Evolutionary conservation across 768 basidiomycete genomes (phyloP).

Genomic region (Clavulina sp.): DNA sequence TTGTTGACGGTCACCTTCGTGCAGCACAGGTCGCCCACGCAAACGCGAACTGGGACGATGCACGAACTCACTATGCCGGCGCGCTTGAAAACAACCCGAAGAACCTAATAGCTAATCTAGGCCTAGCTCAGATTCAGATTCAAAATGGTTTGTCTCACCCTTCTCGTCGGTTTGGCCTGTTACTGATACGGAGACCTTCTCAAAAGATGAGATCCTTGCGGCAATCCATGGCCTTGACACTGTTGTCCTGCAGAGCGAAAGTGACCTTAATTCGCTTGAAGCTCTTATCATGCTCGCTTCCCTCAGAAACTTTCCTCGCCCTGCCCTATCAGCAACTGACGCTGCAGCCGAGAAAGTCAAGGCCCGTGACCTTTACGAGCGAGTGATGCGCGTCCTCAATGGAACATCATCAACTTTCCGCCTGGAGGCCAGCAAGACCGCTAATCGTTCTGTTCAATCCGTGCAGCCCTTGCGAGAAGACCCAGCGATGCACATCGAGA

Average conservation of each 20-base stretch:
- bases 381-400: constrained; percentile 47
- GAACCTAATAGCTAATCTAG: constrained; percentile 63
- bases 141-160: constrained; percentile 41
- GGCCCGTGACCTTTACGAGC: constrained; percentile 71
- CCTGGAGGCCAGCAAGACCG: not conserved
- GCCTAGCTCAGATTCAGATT: constrained; percentile 75
- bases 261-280: constrained; percentile 37
- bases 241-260: constrained; percentile 46
- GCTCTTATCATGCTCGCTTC: constrained; percentile 81
- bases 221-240: constrained; percentile 76
- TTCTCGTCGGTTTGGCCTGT: not conserved
- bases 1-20: constrained; percentile 74
- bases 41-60: constrained; percentile 42
- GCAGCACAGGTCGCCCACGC: constrained; percentile 69
- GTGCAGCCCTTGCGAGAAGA: constrained; percentile 28
- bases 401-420: not conserved
- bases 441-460: not conserved
- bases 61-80: constrained; percentile 49
- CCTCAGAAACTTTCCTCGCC: constrained; percentile 65
- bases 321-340: constrained; percentile 61
- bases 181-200: not conserved
- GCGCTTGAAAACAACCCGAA: constrained; percentile 55
- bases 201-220: constrained; percentile 60
- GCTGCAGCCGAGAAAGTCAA: constrained; percentile 47
- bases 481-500: constrained; percentile 76